Conservation (phyloP, 2,329 filamentous ascomycete species). For the Talaromyces islandicus region DNA sequence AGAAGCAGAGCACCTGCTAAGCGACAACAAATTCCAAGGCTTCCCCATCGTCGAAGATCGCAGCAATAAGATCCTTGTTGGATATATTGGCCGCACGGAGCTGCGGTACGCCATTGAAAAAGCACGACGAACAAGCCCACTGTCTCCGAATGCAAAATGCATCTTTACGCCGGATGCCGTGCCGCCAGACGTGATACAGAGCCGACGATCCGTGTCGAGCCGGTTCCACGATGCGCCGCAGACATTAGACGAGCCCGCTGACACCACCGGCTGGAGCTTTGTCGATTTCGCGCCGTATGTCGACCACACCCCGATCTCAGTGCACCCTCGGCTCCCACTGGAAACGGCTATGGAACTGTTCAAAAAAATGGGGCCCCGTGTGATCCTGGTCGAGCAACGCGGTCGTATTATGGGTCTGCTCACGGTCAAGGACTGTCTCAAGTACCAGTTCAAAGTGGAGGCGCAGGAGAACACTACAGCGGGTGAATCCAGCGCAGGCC, state of each 20-base stretch:
- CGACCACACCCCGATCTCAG: constrained; percentile 81
- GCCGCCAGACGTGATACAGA: constrained; percentile 18
- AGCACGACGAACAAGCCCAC: constrained; percentile 60
- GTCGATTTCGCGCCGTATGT: constrained; percentile 84
- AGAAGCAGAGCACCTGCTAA: constrained; percentile 70
- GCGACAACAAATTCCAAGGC: constrained; percentile 78
- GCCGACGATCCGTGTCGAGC: constrained; percentile 3
- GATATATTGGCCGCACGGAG: constrained; percentile 90
- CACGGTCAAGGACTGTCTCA: constrained; percentile 93
- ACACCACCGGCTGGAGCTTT: constrained; percentile 49
- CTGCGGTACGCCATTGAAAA: constrained; percentile 84
- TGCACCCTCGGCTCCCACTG: constrained; percentile 82
- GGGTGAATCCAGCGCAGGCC: constrained; percentile 11
- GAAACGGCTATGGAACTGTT: constrained; percentile 99
- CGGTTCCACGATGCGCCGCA: constrained; percentile 30
- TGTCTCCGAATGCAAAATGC: constrained; percentile 66
- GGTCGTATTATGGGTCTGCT: constrained; percentile 79
- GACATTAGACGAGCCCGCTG: constrained; percentile 56
- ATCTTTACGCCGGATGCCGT: constrained; percentile 58
- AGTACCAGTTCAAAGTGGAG: constrained; percentile 96
- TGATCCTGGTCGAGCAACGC: constrained; percentile 87
- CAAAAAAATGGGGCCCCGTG: constrained; percentile 91
- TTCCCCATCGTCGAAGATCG: constrained; percentile 83
- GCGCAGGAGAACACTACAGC: constrained; percentile 63
- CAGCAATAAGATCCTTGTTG: constrained; percentile 65